Evolutionary conservation across 371 early-diverging fungal genomes (phyloP).

Genomic region (Mortierella sp.): DNA sequence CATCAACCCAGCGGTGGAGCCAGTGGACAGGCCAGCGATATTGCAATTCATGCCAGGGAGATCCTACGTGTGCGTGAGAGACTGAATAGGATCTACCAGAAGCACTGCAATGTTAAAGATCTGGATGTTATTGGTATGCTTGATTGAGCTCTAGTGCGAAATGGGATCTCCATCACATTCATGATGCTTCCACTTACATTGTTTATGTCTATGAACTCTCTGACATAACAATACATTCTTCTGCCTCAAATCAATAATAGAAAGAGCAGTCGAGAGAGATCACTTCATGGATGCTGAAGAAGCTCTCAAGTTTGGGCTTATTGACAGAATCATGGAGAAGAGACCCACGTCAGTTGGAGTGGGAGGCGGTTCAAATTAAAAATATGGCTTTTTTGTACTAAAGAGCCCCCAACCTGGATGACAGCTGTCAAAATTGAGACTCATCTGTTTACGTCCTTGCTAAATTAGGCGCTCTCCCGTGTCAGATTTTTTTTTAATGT

Average conservation of each 20-base stretch:
- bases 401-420: neutral
- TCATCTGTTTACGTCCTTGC: neutral
- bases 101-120: constrained; percentile 87
- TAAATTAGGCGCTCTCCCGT: constrained; percentile 6
- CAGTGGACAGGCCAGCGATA: constrained; percentile 97
- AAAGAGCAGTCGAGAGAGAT: constrained; percentile 93
- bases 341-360: constrained; percentile 47
- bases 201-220: too few relatives aligned
- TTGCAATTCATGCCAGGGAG: constrained; percentile 97
- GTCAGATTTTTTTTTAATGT: constrained; percentile 1
- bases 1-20: constrained; percentile 98
- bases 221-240: neutral
- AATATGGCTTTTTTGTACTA: too few relatives aligned
- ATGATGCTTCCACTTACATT: too few relatives aligned
- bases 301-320: constrained; percentile 92
- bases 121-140: constrained; percentile 84
- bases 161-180: too few relatives aligned
- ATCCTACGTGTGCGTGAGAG: constrained; percentile 91
- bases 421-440: constrained; percentile 6
- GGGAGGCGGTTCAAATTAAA: constrained; percentile 2
- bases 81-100: constrained; percentile 88
- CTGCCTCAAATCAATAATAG: constrained; percentile 55
- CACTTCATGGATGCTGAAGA: constrained; percentile 95
- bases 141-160: too few relatives aligned
- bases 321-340: constrained; percentile 87